Evolutionary conservation across 331 rosid genomes (phyloP), one percentile per base, ranked within the genome.

Genomic region (Dryas integrifolia): DNA sequence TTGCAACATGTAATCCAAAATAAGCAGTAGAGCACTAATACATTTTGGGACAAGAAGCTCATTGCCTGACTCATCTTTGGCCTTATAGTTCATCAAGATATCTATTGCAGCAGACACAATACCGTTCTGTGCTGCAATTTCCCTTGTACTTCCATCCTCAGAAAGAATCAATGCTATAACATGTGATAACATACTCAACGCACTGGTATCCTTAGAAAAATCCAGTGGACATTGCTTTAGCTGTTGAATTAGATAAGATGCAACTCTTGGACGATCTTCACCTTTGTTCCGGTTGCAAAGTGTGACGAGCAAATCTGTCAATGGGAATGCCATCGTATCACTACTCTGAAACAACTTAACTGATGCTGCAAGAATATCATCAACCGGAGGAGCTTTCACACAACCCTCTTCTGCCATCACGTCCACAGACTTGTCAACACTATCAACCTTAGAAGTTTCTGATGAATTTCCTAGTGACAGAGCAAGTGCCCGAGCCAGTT

Each of bases 401-500:
- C 85, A 85, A 38, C 96, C 90, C 83, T 88, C 99, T 69, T 88
- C 99, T 48, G 83, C 77, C 60, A 72, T 85, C 69, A 87, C 89
- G 69, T 89, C 97, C 77, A 83, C 72, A 74, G 93, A 80, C 87
- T 92, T 95, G 68, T 91, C 96, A 52, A 73, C 88, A 83, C 69
- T 85, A 40, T 91, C 96, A 75, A 77, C 88, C 87, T 90, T 92
- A 72, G 93, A 77, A 52, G 98, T 73, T 74, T 95, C 99, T 65
- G 99, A 86, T 65, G 96, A 89, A 81, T 75, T 95, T 76, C 99
- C 98, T 18, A 95, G 87, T 74, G 99, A 95, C 35, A 95, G 76
- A 74, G 98, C 97, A 69, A 95, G 99, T 69, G 99, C 99, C 69
- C 81, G 92, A 43, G 97, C 99, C 76, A 95, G 89, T 83, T 92